Evolutionary conservation across 1,284 basidiomycete genomes (phyloP).

Genomic region (Heterobasidion annosum): DNA sequence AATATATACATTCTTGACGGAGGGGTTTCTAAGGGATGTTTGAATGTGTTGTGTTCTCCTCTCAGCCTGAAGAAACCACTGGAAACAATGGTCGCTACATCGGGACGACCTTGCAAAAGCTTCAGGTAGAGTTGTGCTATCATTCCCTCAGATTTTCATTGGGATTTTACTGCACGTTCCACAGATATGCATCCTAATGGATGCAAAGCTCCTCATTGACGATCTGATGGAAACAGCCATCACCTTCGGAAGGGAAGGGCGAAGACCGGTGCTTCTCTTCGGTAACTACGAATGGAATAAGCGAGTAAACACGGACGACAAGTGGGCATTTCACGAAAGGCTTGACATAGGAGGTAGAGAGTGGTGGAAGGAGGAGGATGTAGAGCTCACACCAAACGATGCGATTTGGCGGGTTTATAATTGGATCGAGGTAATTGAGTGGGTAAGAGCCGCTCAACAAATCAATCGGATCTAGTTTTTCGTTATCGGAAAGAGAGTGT

Average conservation of each 20-base stretch:
- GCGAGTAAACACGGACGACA: slow-evolving; percentile 35
- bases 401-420: slow-evolving; percentile 35
- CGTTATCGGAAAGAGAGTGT: background rate
- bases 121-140: slow-evolving; percentile 4
- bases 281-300: slow-evolving; percentile 67
- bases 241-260: slow-evolving; percentile 21
- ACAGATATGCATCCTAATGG: slow-evolving; percentile 48
- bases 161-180: background rate
- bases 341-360: slow-evolving; percentile 31
- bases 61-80: slow-evolving; percentile 4
- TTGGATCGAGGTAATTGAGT: slow-evolving; percentile 40
- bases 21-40: slow-evolving; percentile 4
- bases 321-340: slow-evolving; percentile 46
- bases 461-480: background rate
- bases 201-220: slow-evolving; percentile 59
- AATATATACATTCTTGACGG: background rate
- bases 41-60: slow-evolving; percentile 9
- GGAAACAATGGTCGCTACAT: slow-evolving; percentile 4
- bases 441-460: slow-evolving; percentile 18
- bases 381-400: slow-evolving; percentile 27
- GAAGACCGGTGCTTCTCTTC: slow-evolving; percentile 46
- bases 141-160: background rate
- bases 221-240: slow-evolving; percentile 68
- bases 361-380: slow-evolving; percentile 45
- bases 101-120: slow-evolving; percentile 7